These are phyloP conservation scores for Xylaria hypoxylon DNA, from an alignment of 2,329 filamentous ascomycete species.

Conservation along the genomic window DNA sequence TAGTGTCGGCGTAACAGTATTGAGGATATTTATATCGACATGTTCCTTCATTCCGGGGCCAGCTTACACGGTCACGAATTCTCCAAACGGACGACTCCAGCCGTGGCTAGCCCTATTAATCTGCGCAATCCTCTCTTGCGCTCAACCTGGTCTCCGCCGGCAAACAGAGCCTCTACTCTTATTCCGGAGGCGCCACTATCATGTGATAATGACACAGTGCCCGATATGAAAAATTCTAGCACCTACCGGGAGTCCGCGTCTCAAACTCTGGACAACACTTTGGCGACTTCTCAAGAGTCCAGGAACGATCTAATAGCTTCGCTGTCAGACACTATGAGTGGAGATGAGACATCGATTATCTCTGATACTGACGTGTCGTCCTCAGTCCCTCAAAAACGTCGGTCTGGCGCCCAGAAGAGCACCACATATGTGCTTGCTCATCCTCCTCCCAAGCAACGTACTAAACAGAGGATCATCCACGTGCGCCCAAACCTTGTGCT, in stretches of 20 bases:
- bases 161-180: slow-evolving; percentile 44
- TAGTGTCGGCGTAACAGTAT: slow-evolving; percentile 29
- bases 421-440: slow-evolving; percentile 76
- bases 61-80: slow-evolving; percentile 72
- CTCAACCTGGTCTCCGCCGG: slow-evolving; percentile 46
- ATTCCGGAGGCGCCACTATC: slow-evolving; percentile 35
- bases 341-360: slow-evolving; percentile 60
- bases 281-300: slow-evolving; percentile 43
- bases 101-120: slow-evolving; percentile 49
- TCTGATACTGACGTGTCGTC: slow-evolving; percentile 61
- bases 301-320: slow-evolving; percentile 45
- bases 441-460: slow-evolving; percentile 69
- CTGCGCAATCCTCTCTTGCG: slow-evolving; percentile 48
- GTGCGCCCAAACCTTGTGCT: slow-evolving; percentile 76
- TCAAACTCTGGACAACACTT: slow-evolving; percentile 32
- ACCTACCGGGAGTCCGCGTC: slow-evolving; percentile 37
- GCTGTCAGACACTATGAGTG: slow-evolving; percentile 55
- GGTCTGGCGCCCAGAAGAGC: slow-evolving; percentile 64
- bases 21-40: slow-evolving; percentile 49
- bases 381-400: slow-evolving; percentile 54
- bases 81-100: slow-evolving; percentile 54
- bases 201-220: slow-evolving; percentile 33
- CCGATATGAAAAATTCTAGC: slow-evolving; percentile 34
- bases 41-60: slow-evolving; percentile 71
- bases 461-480: slow-evolving; percentile 73